Evolutionary conservation across 2,329 filamentous ascomycete species (phyloP).

Genomic region (Zymoseptoria passerinii): DNA sequence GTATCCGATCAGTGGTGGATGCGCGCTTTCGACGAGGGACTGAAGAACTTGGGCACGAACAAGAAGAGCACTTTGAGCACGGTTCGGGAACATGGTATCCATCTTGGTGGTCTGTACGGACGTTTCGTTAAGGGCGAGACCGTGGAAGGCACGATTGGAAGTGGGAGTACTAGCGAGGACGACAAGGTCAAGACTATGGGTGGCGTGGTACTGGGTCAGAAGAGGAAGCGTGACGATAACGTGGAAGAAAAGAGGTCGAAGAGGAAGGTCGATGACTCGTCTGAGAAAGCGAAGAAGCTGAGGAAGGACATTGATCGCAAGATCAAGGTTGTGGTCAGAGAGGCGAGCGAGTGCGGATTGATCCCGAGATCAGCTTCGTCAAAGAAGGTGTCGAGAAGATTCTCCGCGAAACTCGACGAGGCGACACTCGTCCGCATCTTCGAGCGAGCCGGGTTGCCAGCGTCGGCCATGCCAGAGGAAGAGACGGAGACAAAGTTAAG

Average conservation of each 20-base stretch:
- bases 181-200: conserved; percentile 8
- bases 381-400: not conserved
- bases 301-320: not conserved
- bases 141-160: conserved; percentile 59
- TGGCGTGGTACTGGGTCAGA: conserved; percentile 2
- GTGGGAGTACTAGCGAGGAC: conserved; percentile 1
- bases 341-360: not conserved
- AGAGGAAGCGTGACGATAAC: conserved; percentile 1
- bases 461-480: not conserved
- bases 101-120: conserved; percentile 59
- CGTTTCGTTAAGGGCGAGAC: conserved; percentile 77
- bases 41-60: conserved; percentile 62
- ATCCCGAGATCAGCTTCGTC: not conserved
- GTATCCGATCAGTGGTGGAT: conserved; percentile 91
- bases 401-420: not conserved
- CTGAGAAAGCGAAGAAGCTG: conserved; percentile 1
- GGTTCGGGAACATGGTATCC: conserved; percentile 40
- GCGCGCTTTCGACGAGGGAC: conserved; percentile 82
- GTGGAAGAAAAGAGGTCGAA: not conserved
- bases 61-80: conserved; percentile 49
- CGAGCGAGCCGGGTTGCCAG: not conserved
- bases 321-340: not conserved
- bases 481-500: not conserved
- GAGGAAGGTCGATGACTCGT: conserved; percentile 1
- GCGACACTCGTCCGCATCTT: not conserved